Evolutionary conservation across 2,329 filamentous ascomycete genomes (phyloP).

Genomic region (Colletotrichum sp.): DNA sequence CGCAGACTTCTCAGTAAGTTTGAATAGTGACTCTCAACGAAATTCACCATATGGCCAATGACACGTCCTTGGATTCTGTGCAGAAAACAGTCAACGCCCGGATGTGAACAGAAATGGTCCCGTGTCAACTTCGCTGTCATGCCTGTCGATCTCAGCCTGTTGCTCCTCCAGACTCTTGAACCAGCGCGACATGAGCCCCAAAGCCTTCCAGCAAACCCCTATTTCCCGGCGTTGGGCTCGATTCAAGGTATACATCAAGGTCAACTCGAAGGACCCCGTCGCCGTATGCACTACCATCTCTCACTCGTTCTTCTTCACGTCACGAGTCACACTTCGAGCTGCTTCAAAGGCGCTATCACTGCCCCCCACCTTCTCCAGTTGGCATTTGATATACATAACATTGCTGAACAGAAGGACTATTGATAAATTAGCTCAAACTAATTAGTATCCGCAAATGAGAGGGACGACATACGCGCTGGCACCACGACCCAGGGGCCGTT

Average conservation of each 20-base stretch:
- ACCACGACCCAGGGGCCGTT: constrained; percentile 67
- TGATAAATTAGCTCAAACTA: background rate
- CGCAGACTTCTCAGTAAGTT: background rate
- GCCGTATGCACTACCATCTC: background rate
- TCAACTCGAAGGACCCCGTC: background rate
- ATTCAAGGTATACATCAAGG: background rate
- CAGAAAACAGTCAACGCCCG: background rate
- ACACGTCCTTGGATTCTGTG: background rate
- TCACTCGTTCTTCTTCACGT: background rate
- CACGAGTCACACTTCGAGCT: background rate
- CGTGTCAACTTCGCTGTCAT: background rate
- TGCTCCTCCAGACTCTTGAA: background rate
- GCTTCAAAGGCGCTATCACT: background rate
- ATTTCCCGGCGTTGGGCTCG: background rate
- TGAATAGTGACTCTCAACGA: background rate
- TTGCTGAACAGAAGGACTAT: constrained; percentile 4
- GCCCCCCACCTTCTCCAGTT: constrained; percentile 6
- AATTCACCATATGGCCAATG: background rate
- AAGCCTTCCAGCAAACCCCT: background rate
- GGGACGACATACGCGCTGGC: constrained; percentile 50
- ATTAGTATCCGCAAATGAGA: accelerated
- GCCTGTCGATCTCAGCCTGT: background rate
- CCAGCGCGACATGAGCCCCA: background rate
- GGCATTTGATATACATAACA: background rate
- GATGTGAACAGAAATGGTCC: background rate